Evolutionary conservation across 2,329 filamentous ascomycete genomes (phyloP).

Genomic region (Colletotrichum sp.): DNA sequence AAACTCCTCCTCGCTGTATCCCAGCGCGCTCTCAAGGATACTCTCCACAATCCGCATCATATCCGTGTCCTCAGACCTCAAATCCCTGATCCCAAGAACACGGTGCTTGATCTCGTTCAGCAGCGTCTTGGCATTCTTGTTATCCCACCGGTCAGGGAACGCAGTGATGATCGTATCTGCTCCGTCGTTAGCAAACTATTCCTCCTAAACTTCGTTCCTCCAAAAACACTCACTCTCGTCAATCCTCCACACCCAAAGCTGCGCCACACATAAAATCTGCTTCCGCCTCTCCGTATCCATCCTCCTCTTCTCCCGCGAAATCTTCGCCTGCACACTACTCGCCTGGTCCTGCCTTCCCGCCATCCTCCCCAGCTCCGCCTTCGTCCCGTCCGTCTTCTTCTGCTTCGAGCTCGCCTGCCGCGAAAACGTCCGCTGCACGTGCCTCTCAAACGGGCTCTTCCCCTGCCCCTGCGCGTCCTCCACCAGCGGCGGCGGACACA

Average conservation of each 20-base stretch:
- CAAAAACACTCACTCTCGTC: conserved; percentile 16
- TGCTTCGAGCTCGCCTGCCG: conserved; percentile 22
- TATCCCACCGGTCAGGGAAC: conserved; percentile 23
- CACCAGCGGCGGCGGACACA: neutral
- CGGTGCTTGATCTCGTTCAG: conserved; percentile 23
- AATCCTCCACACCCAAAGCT: conserved; percentile 26
- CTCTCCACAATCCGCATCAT: conserved; percentile 15
- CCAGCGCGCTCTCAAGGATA: conserved; percentile 12
- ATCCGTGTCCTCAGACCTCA: conserved; percentile 12
- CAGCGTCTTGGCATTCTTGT: conserved; percentile 25
- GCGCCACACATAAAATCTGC: conserved; percentile 30
- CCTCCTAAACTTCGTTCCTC: no score
- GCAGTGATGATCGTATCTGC: conserved; percentile 22
- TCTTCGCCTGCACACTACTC: conserved; percentile 21
- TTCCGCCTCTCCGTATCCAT: conserved; percentile 30
- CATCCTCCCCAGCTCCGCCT: conserved; percentile 23
- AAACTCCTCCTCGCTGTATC: conserved; percentile 23
- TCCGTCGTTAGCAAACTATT: neutral
- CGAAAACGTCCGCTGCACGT: conserved; percentile 2
- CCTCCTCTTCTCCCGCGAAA: conserved; percentile 12
- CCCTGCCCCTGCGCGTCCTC: neutral
- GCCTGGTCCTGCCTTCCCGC: conserved; percentile 21
- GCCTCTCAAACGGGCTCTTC: conserved; percentile 11
- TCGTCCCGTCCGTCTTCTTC: conserved; percentile 24
- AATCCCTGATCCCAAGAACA: conserved; percentile 2